Conservation (phyloP, 1,284 basidiomycete species). For the Sphagnurus paluster region DNA sequence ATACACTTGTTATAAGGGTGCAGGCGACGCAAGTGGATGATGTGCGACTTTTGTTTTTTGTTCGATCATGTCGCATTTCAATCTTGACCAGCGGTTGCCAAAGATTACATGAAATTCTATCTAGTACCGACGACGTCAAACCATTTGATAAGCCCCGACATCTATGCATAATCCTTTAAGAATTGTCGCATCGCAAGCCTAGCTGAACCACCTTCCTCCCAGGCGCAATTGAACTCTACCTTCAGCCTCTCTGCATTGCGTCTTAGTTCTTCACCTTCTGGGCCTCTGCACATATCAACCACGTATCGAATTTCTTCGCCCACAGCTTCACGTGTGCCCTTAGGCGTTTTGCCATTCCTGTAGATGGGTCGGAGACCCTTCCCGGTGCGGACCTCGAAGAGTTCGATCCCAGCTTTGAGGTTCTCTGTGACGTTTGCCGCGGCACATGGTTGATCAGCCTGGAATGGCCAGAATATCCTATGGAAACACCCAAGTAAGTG, state of each 20-base stretch:
- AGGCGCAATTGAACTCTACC: constrained; percentile 6
- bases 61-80: no score
- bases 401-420: no score
- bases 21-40: no score
- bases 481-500: not conserved
- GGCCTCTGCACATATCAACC: constrained; percentile 9
- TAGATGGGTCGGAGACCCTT: constrained; percentile 11
- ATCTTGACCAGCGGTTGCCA: no score
- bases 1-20: no score
- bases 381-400: constrained; percentile 24
- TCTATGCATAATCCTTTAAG: not conserved
- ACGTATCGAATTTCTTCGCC: constrained; percentile 15
- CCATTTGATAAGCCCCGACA: no score
- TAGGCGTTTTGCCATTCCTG: constrained; percentile 4
- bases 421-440: constrained; percentile 17
- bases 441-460: constrained; percentile 21
- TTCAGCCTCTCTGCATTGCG: constrained; percentile 13
- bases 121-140: no score
- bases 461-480: constrained; percentile 27
- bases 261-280: constrained; percentile 14
- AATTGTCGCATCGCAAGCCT: constrained; percentile 5
- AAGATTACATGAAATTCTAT: no score
- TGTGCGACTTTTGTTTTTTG: no score
- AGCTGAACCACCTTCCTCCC: constrained; percentile 9
- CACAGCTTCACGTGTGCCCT: constrained; percentile 17